Evolutionary conservation across 768 basidiomycete species (phyloP).

Genomic region (Lyophyllum semitale): DNA sequence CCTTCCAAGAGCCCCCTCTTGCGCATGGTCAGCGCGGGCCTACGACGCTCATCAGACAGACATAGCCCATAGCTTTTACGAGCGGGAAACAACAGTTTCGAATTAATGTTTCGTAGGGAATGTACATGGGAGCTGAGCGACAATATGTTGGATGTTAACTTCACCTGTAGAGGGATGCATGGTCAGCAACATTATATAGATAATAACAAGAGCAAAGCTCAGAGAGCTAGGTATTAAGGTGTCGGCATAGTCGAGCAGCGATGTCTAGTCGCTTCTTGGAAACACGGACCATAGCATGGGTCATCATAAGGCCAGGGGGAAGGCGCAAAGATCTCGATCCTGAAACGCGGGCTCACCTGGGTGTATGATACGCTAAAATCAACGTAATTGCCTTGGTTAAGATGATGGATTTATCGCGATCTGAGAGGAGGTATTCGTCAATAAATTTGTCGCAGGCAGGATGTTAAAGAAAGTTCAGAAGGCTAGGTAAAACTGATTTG

Average conservation of each 20-base stretch:
- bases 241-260: conserved; percentile 75
- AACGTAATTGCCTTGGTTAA: background rate
- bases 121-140: no score
- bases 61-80: no score
- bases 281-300: conserved; percentile 89
- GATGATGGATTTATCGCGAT: background rate
- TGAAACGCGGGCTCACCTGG: conserved; percentile 8
- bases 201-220: conserved; percentile 31
- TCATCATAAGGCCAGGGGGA: conserved; percentile 49
- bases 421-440: conserved; percentile 4
- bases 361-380: background rate
- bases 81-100: no score
- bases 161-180: background rate
- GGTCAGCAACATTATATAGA: background rate
- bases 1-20: no score
- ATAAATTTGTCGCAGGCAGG: conserved; percentile 11
- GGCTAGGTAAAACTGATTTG: conserved; percentile 72
- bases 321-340: conserved; percentile 20
- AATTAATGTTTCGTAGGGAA: no score
- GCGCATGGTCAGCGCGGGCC: no score
- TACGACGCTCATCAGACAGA: no score
- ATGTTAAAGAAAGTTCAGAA: conserved; percentile 80
- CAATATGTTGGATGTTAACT: no score
- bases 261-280: conserved; percentile 89
- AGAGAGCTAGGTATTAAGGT: conserved; percentile 70